phyloP scores from a whole-genome alignment of 306 rosid species.

The Benincasa hispida region DNA sequence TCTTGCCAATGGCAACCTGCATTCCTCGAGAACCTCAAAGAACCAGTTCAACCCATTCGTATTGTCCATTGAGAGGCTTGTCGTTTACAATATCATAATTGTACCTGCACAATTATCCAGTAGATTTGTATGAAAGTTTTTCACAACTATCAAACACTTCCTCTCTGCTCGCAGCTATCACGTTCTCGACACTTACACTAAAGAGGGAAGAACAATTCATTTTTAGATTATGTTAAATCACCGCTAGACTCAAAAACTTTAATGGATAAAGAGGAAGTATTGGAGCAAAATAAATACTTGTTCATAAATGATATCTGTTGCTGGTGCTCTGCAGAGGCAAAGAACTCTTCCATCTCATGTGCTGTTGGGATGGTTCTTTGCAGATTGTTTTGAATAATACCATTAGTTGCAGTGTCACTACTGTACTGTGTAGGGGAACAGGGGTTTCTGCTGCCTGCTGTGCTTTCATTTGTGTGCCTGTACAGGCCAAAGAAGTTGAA shows the following conservation, averaged over 20 bases:
- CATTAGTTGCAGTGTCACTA: slow-evolving; percentile 11
- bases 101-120: slow-evolving; percentile 44
- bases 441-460: slow-evolving; percentile 59
- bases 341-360: slow-evolving; percentile 73
- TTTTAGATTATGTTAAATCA: background rate
- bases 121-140: background rate
- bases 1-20: background rate
- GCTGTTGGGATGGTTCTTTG: slow-evolving; percentile 55
- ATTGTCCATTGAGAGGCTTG: slow-evolving; percentile 62
- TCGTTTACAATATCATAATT: slow-evolving; percentile 68
- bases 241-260: background rate
- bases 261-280: background rate
- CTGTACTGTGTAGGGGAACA: slow-evolving; percentile 57
- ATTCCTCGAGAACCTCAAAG: slow-evolving; percentile 20
- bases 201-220: background rate
- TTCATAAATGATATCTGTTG: slow-evolving; percentile 63
- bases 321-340: slow-evolving; percentile 56
- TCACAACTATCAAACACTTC: background rate
- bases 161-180: background rate
- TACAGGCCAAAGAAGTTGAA: background rate
- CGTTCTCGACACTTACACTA: background rate
- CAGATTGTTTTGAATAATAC: slow-evolving; percentile 12
- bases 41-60: slow-evolving; percentile 66
- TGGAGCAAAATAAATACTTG: slow-evolving; percentile 29
- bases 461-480: slow-evolving; percentile 76